Percentiles rank a stretch among this genome's conserved stretches.
Evolutionary conservation across 2,329 filamentous ascomycete genomes (phyloP).

Genomic region (Botryotinia calthae): DNA sequence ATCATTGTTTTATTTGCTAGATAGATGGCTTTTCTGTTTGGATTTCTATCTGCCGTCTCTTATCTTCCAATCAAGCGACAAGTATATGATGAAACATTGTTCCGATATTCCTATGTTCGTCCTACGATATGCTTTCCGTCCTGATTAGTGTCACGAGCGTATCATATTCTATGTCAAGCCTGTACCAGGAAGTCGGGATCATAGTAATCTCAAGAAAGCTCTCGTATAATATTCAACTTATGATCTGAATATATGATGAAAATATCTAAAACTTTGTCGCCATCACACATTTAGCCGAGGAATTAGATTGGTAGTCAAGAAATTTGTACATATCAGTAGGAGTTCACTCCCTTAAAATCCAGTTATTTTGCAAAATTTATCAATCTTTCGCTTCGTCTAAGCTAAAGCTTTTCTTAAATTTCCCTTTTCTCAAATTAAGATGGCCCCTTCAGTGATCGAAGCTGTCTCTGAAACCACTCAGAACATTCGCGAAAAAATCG

Average conservation of each 20-base stretch:
- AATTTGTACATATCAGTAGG: neutral
- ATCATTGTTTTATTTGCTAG: neutral
- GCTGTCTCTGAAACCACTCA: slow-evolving; percentile 29
- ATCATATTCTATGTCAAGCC: neutral
- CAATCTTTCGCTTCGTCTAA: neutral
- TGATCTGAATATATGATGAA: neutral
- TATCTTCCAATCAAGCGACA: neutral
- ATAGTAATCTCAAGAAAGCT: neutral
- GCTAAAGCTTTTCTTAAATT: too few relatives aligned
- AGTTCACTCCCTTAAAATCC: neutral
- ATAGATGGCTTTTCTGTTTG: neutral
- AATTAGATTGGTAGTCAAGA: too few relatives aligned
- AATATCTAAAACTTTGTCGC: neutral
- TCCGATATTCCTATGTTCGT: neutral
- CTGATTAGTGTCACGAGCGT: neutral
- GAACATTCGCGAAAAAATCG: slow-evolving; percentile 32
- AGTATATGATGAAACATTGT: neutral
- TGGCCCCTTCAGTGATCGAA: slow-evolving; percentile 35
- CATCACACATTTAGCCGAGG: neutral
- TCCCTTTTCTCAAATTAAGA: slow-evolving; percentile 6
- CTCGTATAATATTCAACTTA: neutral
- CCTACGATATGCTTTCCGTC: neutral
- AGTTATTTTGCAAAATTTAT: neutral
- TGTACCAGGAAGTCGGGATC: neutral
- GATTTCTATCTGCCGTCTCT: neutral